Base-by-base conservation (phyloP, 78 protist genomes). In the Polysphondylium violaceum region DNA sequence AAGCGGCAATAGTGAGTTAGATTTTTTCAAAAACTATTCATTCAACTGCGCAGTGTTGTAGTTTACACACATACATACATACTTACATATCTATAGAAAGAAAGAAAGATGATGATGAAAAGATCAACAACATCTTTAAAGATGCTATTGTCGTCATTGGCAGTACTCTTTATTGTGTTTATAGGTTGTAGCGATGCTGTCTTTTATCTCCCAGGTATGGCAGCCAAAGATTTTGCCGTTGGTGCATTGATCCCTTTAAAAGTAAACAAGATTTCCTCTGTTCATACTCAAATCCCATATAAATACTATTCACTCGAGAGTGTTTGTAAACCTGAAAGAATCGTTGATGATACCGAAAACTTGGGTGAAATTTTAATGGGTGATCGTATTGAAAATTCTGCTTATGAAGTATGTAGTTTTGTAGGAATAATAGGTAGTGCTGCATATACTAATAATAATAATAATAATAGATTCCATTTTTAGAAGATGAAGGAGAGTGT, bases 291-390 rank as follows among this genome's bases (percentile, higher is more conserved):
- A 93, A 56, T 97, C 25, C 98, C 99, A 19, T 95, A 71, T 50
- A 87, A 68, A 47, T 97, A 83, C 75, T 93, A 94, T 75, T 56
- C 38, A 29, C 29, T 96, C 16, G 94, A 85, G 38, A 74, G 88
- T 53, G 87, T 87, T 43, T 95, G 98, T 89, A 16, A 12, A 19
- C 96, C 98, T 16, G 19, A 59, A 33, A 25, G 25, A 2, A 43
- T 76, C 7, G 16, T 25, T 21, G 72, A 85, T 40, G 94, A 76
- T n/a, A 23, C 41, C 16, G 98, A 96, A 65, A 97, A 95, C 77
- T 94, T 97, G 3, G 99, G 98, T 47, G 97, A 96, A 71, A 72
- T 93, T 25, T 68, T 97, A 9, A 36, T 79, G 1, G 99, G 99
- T 35, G 98, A 96, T 58, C 72, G 94, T 61, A 85, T 96, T 33